phyloP scores from a whole-genome alignment of 116 monocot species.

The Cymodocea nodosa region DNA sequence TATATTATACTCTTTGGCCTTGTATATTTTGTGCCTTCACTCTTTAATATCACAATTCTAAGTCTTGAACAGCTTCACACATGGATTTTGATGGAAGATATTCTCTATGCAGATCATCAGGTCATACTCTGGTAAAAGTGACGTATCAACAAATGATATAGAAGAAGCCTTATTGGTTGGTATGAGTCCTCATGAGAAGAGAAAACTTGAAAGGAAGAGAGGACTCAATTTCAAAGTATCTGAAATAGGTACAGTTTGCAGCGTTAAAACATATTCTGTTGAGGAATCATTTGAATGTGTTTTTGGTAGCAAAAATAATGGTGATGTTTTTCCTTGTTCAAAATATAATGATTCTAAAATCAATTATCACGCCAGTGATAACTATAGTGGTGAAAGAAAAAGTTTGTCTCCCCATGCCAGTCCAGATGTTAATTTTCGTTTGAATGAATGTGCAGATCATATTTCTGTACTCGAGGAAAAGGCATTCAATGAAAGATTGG shows the following conservation, averaged over 20 bases:
- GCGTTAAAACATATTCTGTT: background rate
- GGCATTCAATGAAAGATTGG: background rate
- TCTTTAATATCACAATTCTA: background rate
- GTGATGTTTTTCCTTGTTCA: background rate
- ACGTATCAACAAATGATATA: slow-evolving; percentile 51
- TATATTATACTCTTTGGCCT: background rate
- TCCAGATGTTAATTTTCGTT: background rate
- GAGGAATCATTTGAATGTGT: background rate
- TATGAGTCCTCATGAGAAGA: slow-evolving; percentile 82
- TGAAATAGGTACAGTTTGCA: background rate
- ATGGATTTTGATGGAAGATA: slow-evolving; percentile 2
- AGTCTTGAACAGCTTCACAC: background rate
- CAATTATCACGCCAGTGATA: background rate
- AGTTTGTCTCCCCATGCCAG: background rate
- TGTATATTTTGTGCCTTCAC: background rate
- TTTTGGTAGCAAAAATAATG: background rate
- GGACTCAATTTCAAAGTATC: slow-evolving; percentile 23
- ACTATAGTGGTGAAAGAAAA: background rate
- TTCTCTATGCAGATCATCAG: slow-evolving; percentile 48
- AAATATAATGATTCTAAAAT: background rate
- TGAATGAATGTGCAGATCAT: slow-evolving; percentile 6
- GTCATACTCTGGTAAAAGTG: slow-evolving; percentile 79
- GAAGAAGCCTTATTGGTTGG: slow-evolving; percentile 81
- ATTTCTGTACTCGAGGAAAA: slow-evolving; percentile 2
- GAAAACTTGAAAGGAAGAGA: slow-evolving; percentile 68